Conservation (phyloP, 1,284 basidiomycete genomes). For the Pseudozyma tsukubaensis region DNA sequence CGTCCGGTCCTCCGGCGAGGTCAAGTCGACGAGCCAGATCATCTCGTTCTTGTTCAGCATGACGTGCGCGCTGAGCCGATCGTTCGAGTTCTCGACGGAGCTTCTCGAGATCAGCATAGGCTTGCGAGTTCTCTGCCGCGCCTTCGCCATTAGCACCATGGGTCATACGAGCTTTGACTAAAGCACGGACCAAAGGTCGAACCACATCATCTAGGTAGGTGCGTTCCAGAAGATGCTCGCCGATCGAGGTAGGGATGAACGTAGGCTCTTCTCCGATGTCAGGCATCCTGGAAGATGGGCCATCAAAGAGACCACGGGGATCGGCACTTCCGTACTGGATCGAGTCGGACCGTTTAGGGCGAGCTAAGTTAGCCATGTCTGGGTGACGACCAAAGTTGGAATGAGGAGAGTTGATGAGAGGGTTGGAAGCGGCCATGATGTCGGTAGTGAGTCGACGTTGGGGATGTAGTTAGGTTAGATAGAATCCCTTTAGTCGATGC, state of each 20-base stretch:
- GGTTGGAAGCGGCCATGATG: conserved; percentile 40
- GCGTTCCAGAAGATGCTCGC: conserved; percentile 47
- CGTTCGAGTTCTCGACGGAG: conserved; percentile 43
- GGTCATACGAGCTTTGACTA: conserved; percentile 47
- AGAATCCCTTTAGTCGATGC: conserved; percentile 31
- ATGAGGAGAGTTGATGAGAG: conserved; percentile 35
- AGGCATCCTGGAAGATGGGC: conserved; percentile 10
- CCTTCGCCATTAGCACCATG: conserved; percentile 11
- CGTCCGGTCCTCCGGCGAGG: conserved; percentile 23
- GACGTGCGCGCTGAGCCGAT: conserved; percentile 33
- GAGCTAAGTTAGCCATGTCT: conserved; percentile 15
- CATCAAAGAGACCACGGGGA: conserved; percentile 17
- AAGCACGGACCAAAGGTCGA: conserved; percentile 42
- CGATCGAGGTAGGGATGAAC: conserved; percentile 42
- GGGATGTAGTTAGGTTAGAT: not conserved
- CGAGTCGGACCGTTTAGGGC: conserved; percentile 42
- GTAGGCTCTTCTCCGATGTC: conserved; percentile 31
- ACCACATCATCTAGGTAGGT: conserved; percentile 54
- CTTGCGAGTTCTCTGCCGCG: conserved; percentile 20
- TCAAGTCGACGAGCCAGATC: conserved; percentile 49
- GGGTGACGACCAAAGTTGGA: conserved; percentile 15
- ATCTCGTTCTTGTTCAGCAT: conserved; percentile 49
- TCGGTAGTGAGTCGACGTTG: conserved; percentile 1
- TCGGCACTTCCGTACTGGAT: conserved; percentile 7
- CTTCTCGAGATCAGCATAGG: conserved; percentile 48